These are phyloP conservation scores for Hirsutella thompsonii DNA, from an alignment of 2,329 filamentous ascomycete species.

Conservation along the genomic window DNA sequence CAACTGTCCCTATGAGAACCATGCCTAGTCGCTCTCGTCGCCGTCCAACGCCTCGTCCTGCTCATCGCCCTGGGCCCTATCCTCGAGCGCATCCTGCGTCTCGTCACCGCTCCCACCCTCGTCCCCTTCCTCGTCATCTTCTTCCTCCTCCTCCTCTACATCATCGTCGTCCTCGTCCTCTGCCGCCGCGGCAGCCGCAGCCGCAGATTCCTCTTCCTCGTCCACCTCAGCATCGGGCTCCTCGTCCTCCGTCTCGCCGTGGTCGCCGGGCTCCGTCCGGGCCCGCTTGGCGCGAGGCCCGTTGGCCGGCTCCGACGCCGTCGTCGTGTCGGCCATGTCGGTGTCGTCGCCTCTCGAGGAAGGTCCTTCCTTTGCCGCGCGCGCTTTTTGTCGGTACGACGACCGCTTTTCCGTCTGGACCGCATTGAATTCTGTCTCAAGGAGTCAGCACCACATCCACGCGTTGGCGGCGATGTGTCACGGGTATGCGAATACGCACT, in stretches of 20 bases:
- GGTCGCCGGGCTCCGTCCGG: conserved; percentile 22
- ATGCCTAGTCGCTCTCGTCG: conserved; percentile 40
- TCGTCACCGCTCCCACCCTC: conserved; percentile 39
- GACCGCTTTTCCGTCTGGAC: conserved; percentile 64
- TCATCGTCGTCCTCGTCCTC: conserved; percentile 27
- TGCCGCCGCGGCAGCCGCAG: conserved; percentile 13
- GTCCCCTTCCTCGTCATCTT: conserved; percentile 33
- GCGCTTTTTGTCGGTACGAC: conserved; percentile 56
- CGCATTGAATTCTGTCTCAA: conserved; percentile 51
- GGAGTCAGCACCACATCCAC: not conserved
- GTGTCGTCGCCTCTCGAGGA: conserved; percentile 17
- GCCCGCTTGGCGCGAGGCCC: conserved; percentile 28
- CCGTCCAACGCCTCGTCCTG: conserved; percentile 52
- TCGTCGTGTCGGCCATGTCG: conserved; percentile 24
- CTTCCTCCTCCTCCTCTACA: conserved; percentile 29
- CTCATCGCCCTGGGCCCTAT: conserved; percentile 31
- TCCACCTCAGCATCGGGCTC: conserved; percentile 20
- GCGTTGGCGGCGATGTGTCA: too few species aligned
- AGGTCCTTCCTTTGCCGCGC: conserved; percentile 42
- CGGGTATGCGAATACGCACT: conserved; percentile 49
- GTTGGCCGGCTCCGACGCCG: conserved; percentile 18
- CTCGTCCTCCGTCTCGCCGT: conserved; percentile 25
- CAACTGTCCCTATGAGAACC: too few species aligned
- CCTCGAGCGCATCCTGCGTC: conserved; percentile 39
- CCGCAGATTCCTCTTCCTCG: conserved; percentile 29